Evolutionary conservation across 352 stramenopile species (phyloP).

Genomic region (Pythium periplocum): DNA sequence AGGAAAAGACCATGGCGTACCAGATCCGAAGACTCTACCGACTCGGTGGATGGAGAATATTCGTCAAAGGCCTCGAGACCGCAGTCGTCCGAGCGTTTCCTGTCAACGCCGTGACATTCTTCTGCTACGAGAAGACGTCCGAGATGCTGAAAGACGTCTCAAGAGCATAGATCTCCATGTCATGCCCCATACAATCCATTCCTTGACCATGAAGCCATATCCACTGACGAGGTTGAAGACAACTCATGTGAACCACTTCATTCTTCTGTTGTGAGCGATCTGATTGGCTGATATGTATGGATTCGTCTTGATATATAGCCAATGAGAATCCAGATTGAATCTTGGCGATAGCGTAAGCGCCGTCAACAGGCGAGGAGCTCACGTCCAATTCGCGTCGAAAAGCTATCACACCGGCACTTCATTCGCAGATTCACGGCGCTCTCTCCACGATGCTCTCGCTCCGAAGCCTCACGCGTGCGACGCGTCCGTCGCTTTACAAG

Average conservation of each 20-base stretch:
- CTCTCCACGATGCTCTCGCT: slow-evolving; percentile 14
- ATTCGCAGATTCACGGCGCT: no score
- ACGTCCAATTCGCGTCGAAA: slow-evolving; percentile 1
- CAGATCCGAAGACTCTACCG: slow-evolving; percentile 62
- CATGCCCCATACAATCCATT: no score
- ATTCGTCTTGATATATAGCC: no score
- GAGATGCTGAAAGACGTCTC: slow-evolving; percentile 57
- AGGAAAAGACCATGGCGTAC: slow-evolving; percentile 69
- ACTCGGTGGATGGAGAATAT: slow-evolving; percentile 61
- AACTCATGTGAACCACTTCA: slow-evolving; percentile 9
- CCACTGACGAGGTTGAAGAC: no score
- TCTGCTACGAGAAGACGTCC: slow-evolving; percentile 77
- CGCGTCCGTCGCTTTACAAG: no score
- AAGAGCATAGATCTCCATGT: slow-evolving; percentile 5
- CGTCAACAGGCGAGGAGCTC: no score
- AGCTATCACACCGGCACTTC: slow-evolving; percentile 3
- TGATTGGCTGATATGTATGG: no score
- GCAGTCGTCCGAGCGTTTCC: slow-evolving; percentile 78
- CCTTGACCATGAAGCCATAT: no score
- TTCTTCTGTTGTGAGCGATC: neutral
- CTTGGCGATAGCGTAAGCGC: no score
- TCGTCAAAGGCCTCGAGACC: slow-evolving; percentile 73
- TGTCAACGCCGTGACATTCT: slow-evolving; percentile 84
- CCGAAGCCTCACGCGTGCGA: slow-evolving; percentile 4
- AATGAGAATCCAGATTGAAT: no score